Base-by-base conservation (phyloP, 2,329 filamentous ascomycete species). In the Raffaelea albimanens region DNA sequence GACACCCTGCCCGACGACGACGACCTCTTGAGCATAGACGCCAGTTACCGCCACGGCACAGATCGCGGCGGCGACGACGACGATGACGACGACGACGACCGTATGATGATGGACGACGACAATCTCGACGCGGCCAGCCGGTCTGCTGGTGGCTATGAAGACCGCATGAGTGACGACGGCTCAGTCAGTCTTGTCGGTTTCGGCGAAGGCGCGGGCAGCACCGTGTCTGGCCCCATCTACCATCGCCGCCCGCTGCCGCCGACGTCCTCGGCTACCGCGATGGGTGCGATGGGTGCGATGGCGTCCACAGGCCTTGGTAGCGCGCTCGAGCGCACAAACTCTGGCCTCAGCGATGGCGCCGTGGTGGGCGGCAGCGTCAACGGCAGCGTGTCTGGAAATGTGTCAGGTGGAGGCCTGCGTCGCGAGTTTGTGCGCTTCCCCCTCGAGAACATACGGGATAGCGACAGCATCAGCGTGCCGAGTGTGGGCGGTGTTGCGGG, bases 121-220 rank as follows among this genome's bases (percentile, higher is more conserved):
- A 29, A 29, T 29, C 68, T 76, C 38, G 75, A 78, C 50, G 62
- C 70, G 11, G 63, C 67, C 3, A 67, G 61, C 31, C 69, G 67
- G 16, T 77, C 73, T 34, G 65, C 71, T 2, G 69, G 68, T 19
- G 73, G 69, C 4, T 76, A 68, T 50, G 75, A 79, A 51, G 85
- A 87, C 55, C 86, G 85, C 50, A 84, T 93, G 75, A 91, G 86
- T 57, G 89, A 95, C 57, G 87, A 95, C 58, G 85, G 83, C 8
- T 83, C 82, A 45, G 87, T 83, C 2, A 91, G 85, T 53, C 73
- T 96, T 5, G 91, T 96, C 10, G 91, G 85, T 0, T 96, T 96
- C 57, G 91, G 91, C 44, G 90, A 96, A 63, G 91, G 90, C 31
- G 90, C 91, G 10, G 87, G 84, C 56, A 88, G 85, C 62, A 88